A percentile compares a stretch with the other conserved stretches of the same genome.
Conservation (phyloP, 257 asterid genomes). For the Lycium ferocissimum region DNA sequence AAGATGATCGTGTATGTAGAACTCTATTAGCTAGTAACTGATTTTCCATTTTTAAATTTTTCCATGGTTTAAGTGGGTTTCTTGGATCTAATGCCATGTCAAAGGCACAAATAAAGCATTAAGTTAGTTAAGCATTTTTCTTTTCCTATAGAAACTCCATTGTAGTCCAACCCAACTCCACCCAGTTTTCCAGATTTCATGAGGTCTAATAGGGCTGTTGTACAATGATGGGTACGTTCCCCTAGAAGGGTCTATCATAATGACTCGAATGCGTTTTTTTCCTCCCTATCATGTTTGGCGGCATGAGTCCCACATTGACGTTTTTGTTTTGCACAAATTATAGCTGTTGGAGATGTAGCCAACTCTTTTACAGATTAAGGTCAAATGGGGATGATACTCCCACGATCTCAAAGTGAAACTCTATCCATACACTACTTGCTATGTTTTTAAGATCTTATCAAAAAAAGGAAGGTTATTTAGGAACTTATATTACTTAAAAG, state of each 20-base stretch:
- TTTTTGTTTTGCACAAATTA: neutral
- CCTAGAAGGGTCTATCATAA: neutral
- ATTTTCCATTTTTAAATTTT: neutral
- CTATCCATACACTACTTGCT: neutral
- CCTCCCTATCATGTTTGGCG: neutral
- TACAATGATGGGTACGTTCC: neutral
- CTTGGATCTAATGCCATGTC: conserved; percentile 4
- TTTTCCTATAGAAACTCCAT: neutral
- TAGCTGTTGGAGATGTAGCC: neutral
- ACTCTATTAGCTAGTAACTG: conserved; percentile 1
- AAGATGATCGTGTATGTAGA: neutral
- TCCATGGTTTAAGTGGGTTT: neutral
- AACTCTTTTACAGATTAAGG: neutral
- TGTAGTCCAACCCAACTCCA: neutral
- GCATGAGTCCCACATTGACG: neutral
- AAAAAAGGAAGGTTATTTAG: neutral
- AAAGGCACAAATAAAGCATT: neutral
- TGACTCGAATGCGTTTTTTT: neutral
- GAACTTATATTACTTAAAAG: neutral
- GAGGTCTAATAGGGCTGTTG: neutral
- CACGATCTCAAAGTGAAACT: neutral
- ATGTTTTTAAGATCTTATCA: neutral
- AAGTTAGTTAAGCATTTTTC: neutral
- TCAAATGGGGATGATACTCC: conserved; percentile 4
- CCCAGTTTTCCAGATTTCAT: conserved; percentile 18